Evolutionary conservation across 2,329 filamentous ascomycete species (phyloP).

Genomic region (Myriosclerotinia duriaeana): DNA sequence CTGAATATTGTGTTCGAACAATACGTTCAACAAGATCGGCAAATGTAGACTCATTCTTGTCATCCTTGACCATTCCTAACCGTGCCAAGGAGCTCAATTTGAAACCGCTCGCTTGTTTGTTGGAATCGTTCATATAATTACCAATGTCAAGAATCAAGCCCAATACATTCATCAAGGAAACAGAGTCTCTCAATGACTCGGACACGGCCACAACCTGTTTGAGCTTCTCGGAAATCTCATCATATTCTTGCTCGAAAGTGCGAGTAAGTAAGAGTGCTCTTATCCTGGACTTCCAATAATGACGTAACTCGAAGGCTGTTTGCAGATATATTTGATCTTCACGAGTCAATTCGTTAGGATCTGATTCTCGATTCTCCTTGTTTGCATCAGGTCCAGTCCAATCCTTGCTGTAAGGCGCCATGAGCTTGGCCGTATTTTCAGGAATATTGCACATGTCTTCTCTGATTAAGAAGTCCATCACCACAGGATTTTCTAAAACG

Average conservation of each 20-base stretch:
- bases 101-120: conserved; percentile 97
- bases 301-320: conserved; percentile 90
- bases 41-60: conserved; percentile 96
- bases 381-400: conserved; percentile 87
- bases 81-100: conserved; percentile 93
- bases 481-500: conserved; percentile 81
- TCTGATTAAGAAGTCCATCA: conserved; percentile 95
- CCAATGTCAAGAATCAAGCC: conserved; percentile 96
- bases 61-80: conserved; percentile 96
- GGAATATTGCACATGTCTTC: conserved; percentile 91
- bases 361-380: conserved; percentile 75
- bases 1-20: conserved; percentile 91
- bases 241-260: conserved; percentile 84
- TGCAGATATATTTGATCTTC: conserved; percentile 95
- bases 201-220: conserved; percentile 83
- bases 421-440: conserved; percentile 83
- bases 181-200: conserved; percentile 85
- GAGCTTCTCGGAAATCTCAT: conserved; percentile 83
- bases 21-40: conserved; percentile 95
- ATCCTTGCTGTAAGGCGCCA: conserved; percentile 95
- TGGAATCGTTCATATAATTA: conserved; percentile 99
- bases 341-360: conserved; percentile 82
- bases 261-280: conserved; percentile 81
- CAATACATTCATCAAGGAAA: conserved; percentile 92
- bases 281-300: conserved; percentile 99